Percentiles rank a stretch among this genome's conserved stretches.
Evolutionary conservation across 1,284 basidiomycete genomes (phyloP).

Genomic region (Tilletia setariae): DNA sequence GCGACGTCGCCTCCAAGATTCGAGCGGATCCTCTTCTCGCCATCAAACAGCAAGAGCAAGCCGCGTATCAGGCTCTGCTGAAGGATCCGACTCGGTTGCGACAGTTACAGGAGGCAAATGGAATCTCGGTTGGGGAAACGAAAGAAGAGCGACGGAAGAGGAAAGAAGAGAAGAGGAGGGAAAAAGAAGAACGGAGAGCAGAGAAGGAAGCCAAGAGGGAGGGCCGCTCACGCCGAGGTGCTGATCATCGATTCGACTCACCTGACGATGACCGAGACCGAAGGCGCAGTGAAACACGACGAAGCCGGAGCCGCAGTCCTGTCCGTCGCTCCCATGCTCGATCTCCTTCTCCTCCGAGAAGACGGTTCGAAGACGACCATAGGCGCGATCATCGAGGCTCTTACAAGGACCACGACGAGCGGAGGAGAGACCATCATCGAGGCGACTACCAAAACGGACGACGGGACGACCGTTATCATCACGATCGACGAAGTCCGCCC

Average conservation of each 20-base stretch:
- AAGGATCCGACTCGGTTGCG: conserved; percentile 82
- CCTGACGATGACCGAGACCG: conserved; percentile 20
- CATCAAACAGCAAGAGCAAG: conserved; percentile 96
- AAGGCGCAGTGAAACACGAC: not conserved
- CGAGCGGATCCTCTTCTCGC: conserved; percentile 91
- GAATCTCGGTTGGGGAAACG: conserved; percentile 61
- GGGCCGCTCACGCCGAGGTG: no score
- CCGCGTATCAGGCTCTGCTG: conserved; percentile 81
- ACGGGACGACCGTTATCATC: not conserved
- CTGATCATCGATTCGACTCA: conserved; percentile 26
- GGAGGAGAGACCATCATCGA: conserved; percentile 8
- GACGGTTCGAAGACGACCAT: conserved; percentile 1
- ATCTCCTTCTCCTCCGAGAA: conserved; percentile 5
- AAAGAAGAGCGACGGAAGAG: conserved; percentile 55
- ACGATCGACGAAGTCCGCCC: not conserved
- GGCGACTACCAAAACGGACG: not conserved
- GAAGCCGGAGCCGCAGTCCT: conserved; percentile 2
- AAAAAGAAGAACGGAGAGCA: conserved; percentile 54
- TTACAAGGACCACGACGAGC: conserved; percentile 14
- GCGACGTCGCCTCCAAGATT: conserved; percentile 87
- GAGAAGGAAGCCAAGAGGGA: not conserved
- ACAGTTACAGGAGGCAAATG: conserved; percentile 59
- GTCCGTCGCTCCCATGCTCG: conserved; percentile 12
- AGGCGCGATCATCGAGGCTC: not conserved
- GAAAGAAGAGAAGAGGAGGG: conserved; percentile 66